phyloP scores from a whole-genome alignment of 768 basidiomycete genomes.

The Tephrocybe sp. region DNA sequence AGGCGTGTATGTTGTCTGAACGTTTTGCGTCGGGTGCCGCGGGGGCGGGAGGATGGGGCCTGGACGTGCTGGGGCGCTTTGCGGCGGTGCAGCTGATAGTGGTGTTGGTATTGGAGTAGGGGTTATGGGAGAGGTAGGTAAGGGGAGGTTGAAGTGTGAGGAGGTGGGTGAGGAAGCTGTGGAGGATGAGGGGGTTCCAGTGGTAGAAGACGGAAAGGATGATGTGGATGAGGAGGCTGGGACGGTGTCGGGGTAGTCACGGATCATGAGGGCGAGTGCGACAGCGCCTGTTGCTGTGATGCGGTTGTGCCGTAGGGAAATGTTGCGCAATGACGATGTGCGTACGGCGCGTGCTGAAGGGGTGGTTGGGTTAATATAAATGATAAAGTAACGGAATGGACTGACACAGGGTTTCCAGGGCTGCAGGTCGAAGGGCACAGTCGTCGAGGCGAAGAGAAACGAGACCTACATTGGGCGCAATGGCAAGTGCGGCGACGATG shows the following conservation, averaged over 20 bases:
- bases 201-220: constrained; percentile 20
- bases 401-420: constrained; percentile 80
- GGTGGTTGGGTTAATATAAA: constrained; percentile 3
- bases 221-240: constrained; percentile 31
- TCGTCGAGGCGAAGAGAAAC: constrained; percentile 87
- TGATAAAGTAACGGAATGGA: constrained; percentile 9
- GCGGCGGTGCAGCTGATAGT: constrained; percentile 14
- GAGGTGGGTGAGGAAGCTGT: constrained; percentile 36
- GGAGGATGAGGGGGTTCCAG: constrained; percentile 20
- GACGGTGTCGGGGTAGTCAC: constrained; percentile 87
- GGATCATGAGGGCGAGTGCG: constrained; percentile 91
- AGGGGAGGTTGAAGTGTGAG: constrained; percentile 27
- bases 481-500: constrained; percentile 65
- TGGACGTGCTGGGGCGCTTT: constrained; percentile 21
- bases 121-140: constrained; percentile 24
- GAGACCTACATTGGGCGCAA: constrained; percentile 53
- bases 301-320: constrained; percentile 86
- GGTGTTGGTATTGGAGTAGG: constrained; percentile 13
- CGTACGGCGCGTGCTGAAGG: constrained; percentile 75
- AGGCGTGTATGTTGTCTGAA: constrained; percentile 80
- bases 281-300: constrained; percentile 86
- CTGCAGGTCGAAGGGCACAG: constrained; percentile 69
- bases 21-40: constrained; percentile 33
- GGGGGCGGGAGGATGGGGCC: constrained; percentile 24
- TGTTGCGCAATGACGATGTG: constrained; percentile 78